These are phyloP conservation scores for Plantago ovata DNA, from an alignment of 257 asterid species.

Conservation along the genomic window DNA sequence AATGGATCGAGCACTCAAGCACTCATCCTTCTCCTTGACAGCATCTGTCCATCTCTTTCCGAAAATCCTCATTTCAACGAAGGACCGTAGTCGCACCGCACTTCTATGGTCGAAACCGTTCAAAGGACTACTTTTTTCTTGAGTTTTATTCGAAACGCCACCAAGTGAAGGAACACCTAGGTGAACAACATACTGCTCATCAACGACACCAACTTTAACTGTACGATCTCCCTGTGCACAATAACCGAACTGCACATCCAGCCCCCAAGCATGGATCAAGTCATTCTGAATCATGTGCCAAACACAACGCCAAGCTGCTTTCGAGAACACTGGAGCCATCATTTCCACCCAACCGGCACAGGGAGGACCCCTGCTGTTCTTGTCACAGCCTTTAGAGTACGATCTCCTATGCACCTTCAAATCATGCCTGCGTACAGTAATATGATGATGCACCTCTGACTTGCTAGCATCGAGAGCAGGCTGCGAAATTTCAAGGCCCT, in stretches of 20 bases:
- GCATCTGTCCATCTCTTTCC: constrained; percentile 61
- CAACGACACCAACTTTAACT: constrained; percentile 77
- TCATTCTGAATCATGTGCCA: constrained; percentile 97
- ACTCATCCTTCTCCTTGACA: constrained; percentile 46
- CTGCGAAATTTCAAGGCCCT: constrained; percentile 83
- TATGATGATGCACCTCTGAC: constrained; percentile 72
- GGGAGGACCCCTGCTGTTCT: constrained; percentile 70
- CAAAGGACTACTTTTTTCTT: constrained; percentile 39
- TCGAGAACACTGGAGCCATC: constrained; percentile 98
- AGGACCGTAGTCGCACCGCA: constrained; percentile 57
- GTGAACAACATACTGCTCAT: constrained; percentile 61
- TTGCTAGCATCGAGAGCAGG: constrained; percentile 61
- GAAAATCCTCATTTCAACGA: constrained; percentile 56
- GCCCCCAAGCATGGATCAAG: constrained; percentile 97
- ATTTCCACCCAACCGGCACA: constrained; percentile 97
- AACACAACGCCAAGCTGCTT: constrained; percentile 86
- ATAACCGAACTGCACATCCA: constrained; percentile 87
- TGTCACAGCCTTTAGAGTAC: constrained; percentile 53
- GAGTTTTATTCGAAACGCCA: constrained; percentile 36
- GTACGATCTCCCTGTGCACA: constrained; percentile 97
- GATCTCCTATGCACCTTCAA: constrained; percentile 82
- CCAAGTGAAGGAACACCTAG: constrained; percentile 78
- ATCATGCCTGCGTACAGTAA: constrained; percentile 53
- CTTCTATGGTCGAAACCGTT: constrained; percentile 37
- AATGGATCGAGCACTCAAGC: constrained; percentile 83